Evolutionary conservation across 306 rosid genomes (phyloP).

Genomic region (Abrus pulchellus): DNA sequence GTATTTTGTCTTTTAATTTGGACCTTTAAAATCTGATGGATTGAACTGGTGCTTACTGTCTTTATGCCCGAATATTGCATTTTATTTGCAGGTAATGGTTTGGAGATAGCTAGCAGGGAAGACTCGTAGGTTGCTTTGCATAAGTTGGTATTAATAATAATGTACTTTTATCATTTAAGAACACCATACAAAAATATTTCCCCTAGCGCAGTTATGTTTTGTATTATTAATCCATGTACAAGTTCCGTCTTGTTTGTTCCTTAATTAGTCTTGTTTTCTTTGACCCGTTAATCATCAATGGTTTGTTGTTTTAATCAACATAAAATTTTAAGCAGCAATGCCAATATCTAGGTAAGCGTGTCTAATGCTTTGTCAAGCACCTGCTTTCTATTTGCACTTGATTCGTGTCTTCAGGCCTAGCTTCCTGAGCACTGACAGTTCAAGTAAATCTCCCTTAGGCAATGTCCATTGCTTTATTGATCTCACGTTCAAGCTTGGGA

Average conservation of each 20-base stretch:
- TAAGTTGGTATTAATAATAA: too few species aligned
- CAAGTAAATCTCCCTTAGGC: not conserved
- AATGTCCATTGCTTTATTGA: not conserved
- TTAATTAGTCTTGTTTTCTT: too few species aligned
- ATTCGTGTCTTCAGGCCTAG: not conserved
- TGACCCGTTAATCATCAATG: too few species aligned
- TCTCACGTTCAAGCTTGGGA: not conserved
- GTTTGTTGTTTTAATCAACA: too few species aligned
- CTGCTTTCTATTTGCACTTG: not conserved
- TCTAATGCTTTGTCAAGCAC: not conserved
- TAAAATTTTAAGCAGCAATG: too few species aligned
- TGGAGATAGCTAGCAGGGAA: conserved; percentile 71
- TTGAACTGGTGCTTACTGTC: not conserved
- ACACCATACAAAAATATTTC: too few species aligned
- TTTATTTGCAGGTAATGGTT: conserved; percentile 68
- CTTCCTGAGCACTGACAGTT: too few species aligned
- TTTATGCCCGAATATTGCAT: not conserved
- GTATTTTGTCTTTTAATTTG: not conserved
- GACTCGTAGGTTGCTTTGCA: not conserved
- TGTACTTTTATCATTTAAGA: too few species aligned
- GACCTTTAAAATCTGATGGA: not conserved
- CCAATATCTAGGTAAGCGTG: too few species aligned
- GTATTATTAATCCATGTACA: too few species aligned
- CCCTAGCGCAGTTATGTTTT: too few species aligned
- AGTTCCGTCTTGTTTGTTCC: too few species aligned